A percentile compares a stretch with the other conserved stretches of the same genome.
Conservation (phyloP, 352 stramenopile genomes). For the Phytophthora capsici region DNA sequence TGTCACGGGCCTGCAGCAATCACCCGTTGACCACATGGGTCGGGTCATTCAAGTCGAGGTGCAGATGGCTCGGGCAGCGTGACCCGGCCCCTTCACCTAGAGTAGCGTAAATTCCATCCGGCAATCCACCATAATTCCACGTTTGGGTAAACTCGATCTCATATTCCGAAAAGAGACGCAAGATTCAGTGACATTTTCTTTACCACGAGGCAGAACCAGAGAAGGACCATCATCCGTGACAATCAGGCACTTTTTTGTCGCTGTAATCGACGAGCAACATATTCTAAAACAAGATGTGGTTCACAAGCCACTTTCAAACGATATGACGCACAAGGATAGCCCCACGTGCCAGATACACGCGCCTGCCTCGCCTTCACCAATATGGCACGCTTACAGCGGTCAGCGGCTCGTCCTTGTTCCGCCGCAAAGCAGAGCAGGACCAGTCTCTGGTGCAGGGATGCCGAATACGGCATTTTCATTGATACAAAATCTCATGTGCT, state of each 20-base stretch:
- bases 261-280: constrained; percentile 12
- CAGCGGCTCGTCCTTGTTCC: background rate
- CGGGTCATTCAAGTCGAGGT: background rate
- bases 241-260: background rate
- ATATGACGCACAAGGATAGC: background rate
- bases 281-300: constrained; percentile 10
- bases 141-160: constrained; percentile 7
- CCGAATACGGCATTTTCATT: too few relatives aligned
- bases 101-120: background rate
- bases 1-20: background rate
- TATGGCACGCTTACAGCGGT: constrained; percentile 16
- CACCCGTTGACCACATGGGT: background rate
- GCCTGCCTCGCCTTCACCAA: constrained; percentile 12
- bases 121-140: background rate
- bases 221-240: background rate
- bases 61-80: constrained; percentile 10
- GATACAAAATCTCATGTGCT: too few relatives aligned
- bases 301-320: background rate
- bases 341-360: constrained; percentile 22
- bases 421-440: background rate
- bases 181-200: constrained; percentile 3
- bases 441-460: too few relatives aligned
- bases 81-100: background rate
- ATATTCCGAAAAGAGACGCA: constrained; percentile 16
- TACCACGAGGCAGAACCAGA: constrained; percentile 12